Evolutionary conservation across 805 yeast species (phyloP).

Genomic region (Teunomyces pallodes): DNA sequence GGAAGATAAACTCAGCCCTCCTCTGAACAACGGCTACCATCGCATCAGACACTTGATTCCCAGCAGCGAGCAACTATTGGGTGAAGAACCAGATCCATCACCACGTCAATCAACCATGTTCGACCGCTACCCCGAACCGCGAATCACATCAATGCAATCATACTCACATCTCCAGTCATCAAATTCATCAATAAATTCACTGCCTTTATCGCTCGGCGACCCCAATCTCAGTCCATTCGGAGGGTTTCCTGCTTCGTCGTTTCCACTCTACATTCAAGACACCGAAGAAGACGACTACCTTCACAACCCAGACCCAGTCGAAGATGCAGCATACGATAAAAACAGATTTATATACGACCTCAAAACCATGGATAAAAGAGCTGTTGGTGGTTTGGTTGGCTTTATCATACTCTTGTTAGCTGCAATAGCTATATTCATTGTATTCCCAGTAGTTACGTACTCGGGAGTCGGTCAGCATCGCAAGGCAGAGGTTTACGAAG

Average conservation of each 20-base stretch:
- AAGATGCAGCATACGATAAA: conserved; percentile 28
- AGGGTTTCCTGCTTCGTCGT: conserved; percentile 28
- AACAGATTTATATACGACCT: conserved; percentile 24
- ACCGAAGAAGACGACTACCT: conserved; percentile 27
- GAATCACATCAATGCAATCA: neutral
- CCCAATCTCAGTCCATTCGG: conserved; percentile 30
- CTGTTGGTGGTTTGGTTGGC: conserved; percentile 20
- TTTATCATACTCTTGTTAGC: conserved; percentile 15
- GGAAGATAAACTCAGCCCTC: neutral
- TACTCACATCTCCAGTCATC: neutral
- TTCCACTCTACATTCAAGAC: conserved; percentile 29
- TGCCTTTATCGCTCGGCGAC: conserved; percentile 10
- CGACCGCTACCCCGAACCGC: neutral
- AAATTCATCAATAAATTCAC: neutral
- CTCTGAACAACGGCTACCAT: neutral
- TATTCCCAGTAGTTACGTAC: conserved; percentile 25
- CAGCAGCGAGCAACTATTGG: neutral
- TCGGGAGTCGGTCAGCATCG: conserved; percentile 18
- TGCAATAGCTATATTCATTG: conserved; percentile 18
- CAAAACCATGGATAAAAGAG: conserved; percentile 23
- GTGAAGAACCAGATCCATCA: neutral
- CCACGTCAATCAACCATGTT: neutral
- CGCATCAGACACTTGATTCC: neutral
- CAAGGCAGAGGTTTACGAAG: conserved; percentile 35
- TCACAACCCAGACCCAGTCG: conserved; percentile 30